Evolutionary conservation across 352 stramenopile species (phyloP).

Genomic region (Globisporangium nodosum): DNA sequence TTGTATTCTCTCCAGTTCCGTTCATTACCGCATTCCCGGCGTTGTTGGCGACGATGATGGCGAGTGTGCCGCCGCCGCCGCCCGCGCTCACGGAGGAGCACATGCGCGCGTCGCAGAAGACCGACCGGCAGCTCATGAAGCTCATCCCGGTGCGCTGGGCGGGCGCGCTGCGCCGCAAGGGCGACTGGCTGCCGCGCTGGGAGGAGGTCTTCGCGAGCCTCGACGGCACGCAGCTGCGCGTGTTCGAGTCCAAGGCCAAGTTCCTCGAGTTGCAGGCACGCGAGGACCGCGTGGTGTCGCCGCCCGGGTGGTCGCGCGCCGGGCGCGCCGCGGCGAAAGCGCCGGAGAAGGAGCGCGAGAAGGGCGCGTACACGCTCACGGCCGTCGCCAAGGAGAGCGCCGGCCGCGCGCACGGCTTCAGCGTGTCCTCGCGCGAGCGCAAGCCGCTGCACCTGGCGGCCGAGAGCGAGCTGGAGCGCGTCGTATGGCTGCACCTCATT

Average conservation of each 20-base stretch:
- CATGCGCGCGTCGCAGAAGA: constrained; percentile 22
- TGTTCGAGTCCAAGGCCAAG: constrained; percentile 61
- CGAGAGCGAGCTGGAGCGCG: constrained; percentile 67
- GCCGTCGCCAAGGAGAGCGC: constrained; percentile 51
- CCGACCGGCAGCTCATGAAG: constrained; percentile 38
- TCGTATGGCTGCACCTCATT: constrained; percentile 74
- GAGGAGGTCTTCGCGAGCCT: constrained; percentile 65
- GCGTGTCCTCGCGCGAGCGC: constrained; percentile 47
- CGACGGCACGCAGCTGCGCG: constrained; percentile 50
- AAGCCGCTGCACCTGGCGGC: constrained; percentile 53
- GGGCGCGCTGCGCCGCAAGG: constrained; percentile 55
- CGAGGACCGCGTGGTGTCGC: constrained; percentile 21
- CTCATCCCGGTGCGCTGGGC: constrained; percentile 69
- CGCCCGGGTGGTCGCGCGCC: constrained; percentile 8
- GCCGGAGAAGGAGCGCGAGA: constrained; percentile 33
- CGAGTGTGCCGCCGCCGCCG: not conserved
- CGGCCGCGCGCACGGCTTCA: constrained; percentile 51
- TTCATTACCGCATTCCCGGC: too few species aligned
- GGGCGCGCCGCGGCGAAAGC: constrained; percentile 2
- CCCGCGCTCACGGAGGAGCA: constrained; percentile 25
- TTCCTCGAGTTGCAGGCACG: constrained; percentile 38
- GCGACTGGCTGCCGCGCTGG: constrained; percentile 77
- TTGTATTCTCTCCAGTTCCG: too few species aligned
- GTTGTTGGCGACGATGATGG: not conserved
- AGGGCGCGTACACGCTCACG: constrained; percentile 45